Evolutionary conservation across 768 basidiomycete species (phyloP).

Genomic region (Rhodotorula toruloides): DNA sequence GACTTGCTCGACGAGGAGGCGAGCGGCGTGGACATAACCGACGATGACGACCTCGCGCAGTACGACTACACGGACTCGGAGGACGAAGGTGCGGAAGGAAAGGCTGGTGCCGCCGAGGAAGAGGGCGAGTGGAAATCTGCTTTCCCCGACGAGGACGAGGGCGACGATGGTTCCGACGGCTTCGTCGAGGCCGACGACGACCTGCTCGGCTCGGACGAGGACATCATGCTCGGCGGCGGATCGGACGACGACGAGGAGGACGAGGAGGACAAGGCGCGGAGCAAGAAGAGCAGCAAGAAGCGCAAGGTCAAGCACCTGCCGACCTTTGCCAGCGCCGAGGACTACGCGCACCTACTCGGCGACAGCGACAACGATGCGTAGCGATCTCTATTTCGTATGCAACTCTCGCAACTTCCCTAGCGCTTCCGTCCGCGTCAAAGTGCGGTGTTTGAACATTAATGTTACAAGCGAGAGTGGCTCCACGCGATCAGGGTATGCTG

Average conservation of each 20-base stretch:
- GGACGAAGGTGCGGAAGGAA: not conserved
- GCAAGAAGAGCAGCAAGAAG: constrained; percentile 32
- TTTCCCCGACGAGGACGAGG: constrained; percentile 38
- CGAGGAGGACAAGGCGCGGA: constrained; percentile 6
- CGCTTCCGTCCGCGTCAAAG: not conserved
- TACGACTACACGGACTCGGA: constrained; percentile 35
- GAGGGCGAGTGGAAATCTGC: constrained; percentile 29
- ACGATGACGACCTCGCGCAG: constrained; percentile 23
- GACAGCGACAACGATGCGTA: constrained; percentile 35
- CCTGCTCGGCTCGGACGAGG: constrained; percentile 32
- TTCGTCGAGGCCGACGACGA: constrained; percentile 39
- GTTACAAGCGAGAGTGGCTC: not conserved
- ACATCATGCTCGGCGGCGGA: constrained; percentile 15
- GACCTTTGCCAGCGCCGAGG: constrained; percentile 41
- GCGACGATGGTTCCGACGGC: constrained; percentile 30
- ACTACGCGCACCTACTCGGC: constrained; percentile 39
- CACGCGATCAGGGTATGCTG: not conserved
- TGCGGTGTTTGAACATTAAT: no score
- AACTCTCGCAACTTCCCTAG: no score
- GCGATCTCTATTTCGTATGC: not conserved
- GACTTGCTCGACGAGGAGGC: not conserved
- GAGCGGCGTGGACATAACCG: constrained; percentile 15
- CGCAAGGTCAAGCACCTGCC: constrained; percentile 42
- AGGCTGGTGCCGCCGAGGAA: not conserved
- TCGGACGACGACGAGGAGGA: not conserved